Conservation (phyloP, 2,329 filamentous ascomycete genomes). For the Seiridium cupressi region DNA sequence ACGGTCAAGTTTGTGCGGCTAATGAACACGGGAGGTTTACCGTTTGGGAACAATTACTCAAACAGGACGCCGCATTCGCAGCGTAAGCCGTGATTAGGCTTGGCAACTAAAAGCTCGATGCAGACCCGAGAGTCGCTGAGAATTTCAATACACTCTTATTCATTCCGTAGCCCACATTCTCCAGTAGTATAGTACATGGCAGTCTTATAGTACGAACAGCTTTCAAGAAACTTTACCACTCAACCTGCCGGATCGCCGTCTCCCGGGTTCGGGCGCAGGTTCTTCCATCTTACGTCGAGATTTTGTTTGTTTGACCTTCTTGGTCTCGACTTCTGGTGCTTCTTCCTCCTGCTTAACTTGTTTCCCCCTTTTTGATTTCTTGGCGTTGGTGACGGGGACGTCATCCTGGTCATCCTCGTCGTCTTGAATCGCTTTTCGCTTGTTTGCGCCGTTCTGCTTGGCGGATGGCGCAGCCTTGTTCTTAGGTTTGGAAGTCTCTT, state of each 20-base stretch:
- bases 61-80: no score
- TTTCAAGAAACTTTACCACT: background rate
- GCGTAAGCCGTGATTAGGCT: no score
- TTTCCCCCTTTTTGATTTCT: slow-evolving; percentile 15
- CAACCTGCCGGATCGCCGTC: slow-evolving; percentile 43
- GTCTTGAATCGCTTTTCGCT: slow-evolving; percentile 14
- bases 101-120: no score
- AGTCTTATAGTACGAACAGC: no score
- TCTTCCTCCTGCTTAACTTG: background rate
- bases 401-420: slow-evolving; percentile 19
- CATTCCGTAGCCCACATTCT: no score
- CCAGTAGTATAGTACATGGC: no score
- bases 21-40: no score
- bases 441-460: slow-evolving; percentile 9
- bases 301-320: background rate
- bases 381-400: slow-evolving; percentile 12
- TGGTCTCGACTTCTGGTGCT: background rate
- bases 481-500: slow-evolving; percentile 6
- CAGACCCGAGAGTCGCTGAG: no score
- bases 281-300: background rate
- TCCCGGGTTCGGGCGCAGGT: background rate
- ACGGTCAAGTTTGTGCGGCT: no score
- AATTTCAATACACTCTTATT: no score
- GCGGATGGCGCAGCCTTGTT: background rate
- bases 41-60: no score